Conservation (phyloP, 2,329 filamentous ascomycete species). For the Aspergillus fijiensis region DNA sequence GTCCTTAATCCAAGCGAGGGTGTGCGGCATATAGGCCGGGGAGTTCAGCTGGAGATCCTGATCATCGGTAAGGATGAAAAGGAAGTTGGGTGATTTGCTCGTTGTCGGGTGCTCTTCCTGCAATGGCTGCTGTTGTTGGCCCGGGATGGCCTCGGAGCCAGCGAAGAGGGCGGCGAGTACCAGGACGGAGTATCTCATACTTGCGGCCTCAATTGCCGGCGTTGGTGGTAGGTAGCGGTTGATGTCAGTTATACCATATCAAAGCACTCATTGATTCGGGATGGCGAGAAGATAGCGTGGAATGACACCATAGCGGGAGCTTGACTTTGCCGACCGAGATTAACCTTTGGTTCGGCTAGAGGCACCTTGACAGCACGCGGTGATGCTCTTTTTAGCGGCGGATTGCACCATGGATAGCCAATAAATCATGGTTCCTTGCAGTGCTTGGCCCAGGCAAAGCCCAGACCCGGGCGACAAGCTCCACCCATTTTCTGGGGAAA, state of each 20-base stretch:
- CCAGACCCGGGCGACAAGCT: neutral
- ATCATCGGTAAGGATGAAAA: slow-evolving; percentile 69
- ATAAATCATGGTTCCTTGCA: slow-evolving; percentile 2
- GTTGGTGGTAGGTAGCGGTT: neutral
- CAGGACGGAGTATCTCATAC: slow-evolving; percentile 21
- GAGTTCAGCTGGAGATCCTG: slow-evolving; percentile 65
- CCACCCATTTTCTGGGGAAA: neutral
- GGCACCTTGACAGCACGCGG: neutral
- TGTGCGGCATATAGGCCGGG: slow-evolving; percentile 59
- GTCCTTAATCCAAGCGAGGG: slow-evolving; percentile 57
- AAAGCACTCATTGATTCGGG: neutral
- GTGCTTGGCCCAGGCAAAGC: neutral
- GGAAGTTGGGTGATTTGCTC: slow-evolving; percentile 52
- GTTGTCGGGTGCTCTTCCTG: slow-evolving; percentile 9
- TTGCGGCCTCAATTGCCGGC: neutral
- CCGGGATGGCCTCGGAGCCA: slow-evolving; percentile 14
- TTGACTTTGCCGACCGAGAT: neutral
- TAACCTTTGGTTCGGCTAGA: neutral
- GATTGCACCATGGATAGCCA: slow-evolving; percentile 16
- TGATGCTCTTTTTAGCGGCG: slow-evolving; percentile 8
- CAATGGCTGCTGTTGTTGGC: slow-evolving; percentile 13
- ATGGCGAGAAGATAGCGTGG: slow-evolving; percentile 8
- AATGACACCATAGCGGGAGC: slow-evolving; percentile 16
- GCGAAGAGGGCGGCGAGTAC: slow-evolving; percentile 17
- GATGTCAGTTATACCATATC: neutral